A percentile compares a stretch with the other conserved stretches of the same genome.
These are phyloP conservation scores for Peribolospora baueri DNA, from an alignment of 768 basidiomycete genomes.

Conservation along the genomic window DNA sequence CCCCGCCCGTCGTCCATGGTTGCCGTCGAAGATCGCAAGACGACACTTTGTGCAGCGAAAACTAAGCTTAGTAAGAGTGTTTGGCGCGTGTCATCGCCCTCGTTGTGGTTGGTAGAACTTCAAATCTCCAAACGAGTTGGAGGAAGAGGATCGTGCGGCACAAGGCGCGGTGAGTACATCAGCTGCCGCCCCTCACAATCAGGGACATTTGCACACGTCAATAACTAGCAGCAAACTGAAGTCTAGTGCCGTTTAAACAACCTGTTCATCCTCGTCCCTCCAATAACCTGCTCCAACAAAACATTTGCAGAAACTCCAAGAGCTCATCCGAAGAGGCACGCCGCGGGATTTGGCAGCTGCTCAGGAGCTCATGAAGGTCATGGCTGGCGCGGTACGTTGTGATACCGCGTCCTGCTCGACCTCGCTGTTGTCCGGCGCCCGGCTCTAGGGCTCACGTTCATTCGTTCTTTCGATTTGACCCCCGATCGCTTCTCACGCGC, in stretches of 20 bases:
- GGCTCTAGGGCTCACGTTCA: background rate
- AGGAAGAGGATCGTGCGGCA: constrained; percentile 79
- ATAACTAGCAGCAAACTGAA: background rate
- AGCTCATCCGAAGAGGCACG: constrained; percentile 82
- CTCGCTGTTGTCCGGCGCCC: constrained; percentile 5
- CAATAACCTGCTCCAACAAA: too few species aligned
- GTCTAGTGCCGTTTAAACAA: background rate
- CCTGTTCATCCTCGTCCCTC: background rate
- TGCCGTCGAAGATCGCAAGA: too few species aligned
- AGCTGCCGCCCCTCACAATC: too few species aligned
- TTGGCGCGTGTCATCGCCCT: too few species aligned
- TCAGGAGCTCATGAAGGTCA: constrained; percentile 86
- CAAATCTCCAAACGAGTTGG: constrained; percentile 86
- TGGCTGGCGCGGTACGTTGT: constrained; percentile 49
- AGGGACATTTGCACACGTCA: background rate
- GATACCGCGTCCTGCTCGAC: background rate
- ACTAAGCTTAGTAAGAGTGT: too few species aligned
- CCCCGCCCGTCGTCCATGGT: too few species aligned
- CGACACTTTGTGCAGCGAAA: too few species aligned
- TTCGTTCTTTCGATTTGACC: background rate
- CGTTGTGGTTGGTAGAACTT: constrained; percentile 33
- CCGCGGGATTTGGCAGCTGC: constrained; percentile 85
- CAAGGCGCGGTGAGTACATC: constrained; percentile 41
- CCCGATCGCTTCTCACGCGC: background rate
- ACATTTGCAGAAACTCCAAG: constrained; percentile 53